A percentile compares a stretch with the other conserved stretches of the same genome.
Conservation (phyloP, 768 basidiomycete genomes). For the Amanita subjunquillea region DNA sequence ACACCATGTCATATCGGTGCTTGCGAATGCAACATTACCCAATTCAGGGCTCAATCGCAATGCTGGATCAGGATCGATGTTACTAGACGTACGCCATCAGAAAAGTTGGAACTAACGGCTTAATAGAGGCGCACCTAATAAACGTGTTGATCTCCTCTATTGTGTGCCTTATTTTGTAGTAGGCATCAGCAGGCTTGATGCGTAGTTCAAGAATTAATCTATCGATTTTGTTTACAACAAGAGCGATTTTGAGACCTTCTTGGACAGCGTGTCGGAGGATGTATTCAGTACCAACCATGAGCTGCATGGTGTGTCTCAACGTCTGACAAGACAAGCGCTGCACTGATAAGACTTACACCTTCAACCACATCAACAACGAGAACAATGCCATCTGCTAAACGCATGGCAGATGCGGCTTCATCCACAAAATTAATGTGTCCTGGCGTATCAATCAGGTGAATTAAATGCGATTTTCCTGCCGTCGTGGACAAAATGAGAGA, state of each 20-base stretch:
- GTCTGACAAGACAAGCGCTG: slow-evolving; percentile 9
- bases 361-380: slow-evolving; percentile 98
- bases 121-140: slow-evolving; percentile 55
- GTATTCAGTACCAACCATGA: slow-evolving; percentile 89
- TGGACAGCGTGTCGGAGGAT: slow-evolving; percentile 84
- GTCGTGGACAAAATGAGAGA: slow-evolving; percentile 82
- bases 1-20: slow-evolving; percentile 96
- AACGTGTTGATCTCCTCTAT: slow-evolving; percentile 97
- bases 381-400: slow-evolving; percentile 84
- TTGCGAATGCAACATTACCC: slow-evolving; percentile 96
- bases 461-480: slow-evolving; percentile 82
- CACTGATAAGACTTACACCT: slow-evolving; percentile 50
- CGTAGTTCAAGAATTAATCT: slow-evolving; percentile 93
- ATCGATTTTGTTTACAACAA: slow-evolving; percentile 97
- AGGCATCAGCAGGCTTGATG: slow-evolving; percentile 92
- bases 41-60: slow-evolving; percentile 86
- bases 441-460: slow-evolving; percentile 94
- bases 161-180: slow-evolving; percentile 98
- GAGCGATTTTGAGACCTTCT: slow-evolving; percentile 81
- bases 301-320: slow-evolving; percentile 27
- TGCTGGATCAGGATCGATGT: slow-evolving; percentile 83
- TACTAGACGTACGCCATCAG: slow-evolving; percentile 24
- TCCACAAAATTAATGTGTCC: slow-evolving; percentile 99
- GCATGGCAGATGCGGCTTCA: slow-evolving; percentile 82
- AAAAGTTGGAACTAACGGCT: not conserved